phyloP scores from a whole-genome alignment of 495 filamentous ascomycete species.

The Penicillium crystallinum region DNA sequence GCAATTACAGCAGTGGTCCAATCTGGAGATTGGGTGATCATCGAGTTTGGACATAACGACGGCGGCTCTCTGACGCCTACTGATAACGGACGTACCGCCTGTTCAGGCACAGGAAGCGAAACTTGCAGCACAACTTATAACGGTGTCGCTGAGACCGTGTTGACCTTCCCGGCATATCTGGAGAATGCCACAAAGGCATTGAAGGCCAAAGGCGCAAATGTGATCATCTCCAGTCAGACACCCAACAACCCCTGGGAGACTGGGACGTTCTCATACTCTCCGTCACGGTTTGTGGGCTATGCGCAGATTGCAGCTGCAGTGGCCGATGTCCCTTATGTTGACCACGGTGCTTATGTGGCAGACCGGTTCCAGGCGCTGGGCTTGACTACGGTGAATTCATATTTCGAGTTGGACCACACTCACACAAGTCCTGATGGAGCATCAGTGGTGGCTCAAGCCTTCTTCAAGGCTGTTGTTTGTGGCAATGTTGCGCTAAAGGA shows the following conservation, averaged over 20 bases:
- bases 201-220: slow-evolving; percentile 54
- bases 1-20: slow-evolving; percentile 44
- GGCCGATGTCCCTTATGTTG: slow-evolving; percentile 49
- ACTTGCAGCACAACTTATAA: slow-evolving; percentile 50
- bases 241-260: slow-evolving; percentile 61
- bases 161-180: slow-evolving; percentile 55
- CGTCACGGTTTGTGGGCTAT: slow-evolving; percentile 54
- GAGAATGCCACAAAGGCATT: slow-evolving; percentile 49
- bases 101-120: slow-evolving; percentile 48
- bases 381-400: slow-evolving; percentile 38
- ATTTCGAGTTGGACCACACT: slow-evolving; percentile 60
- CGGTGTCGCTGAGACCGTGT: slow-evolving; percentile 48
- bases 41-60: slow-evolving; percentile 65
- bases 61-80: slow-evolving; percentile 50
- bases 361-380: slow-evolving; percentile 47
- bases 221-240: slow-evolving; percentile 57
- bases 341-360: slow-evolving; percentile 55
- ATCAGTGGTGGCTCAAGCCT: slow-evolving; percentile 53
- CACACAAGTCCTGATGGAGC: slow-evolving; percentile 59
- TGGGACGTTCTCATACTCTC: slow-evolving; percentile 39
- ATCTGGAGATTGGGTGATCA: slow-evolving; percentile 53
- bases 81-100: slow-evolving; percentile 59
- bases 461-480: slow-evolving; percentile 55
- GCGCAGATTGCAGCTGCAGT: slow-evolving; percentile 45
- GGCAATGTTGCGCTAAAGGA: slow-evolving; percentile 31